These are phyloP conservation scores for Triangularia verruculosa DNA, from an alignment of 2,329 filamentous ascomycete genomes.

Conservation along the genomic window DNA sequence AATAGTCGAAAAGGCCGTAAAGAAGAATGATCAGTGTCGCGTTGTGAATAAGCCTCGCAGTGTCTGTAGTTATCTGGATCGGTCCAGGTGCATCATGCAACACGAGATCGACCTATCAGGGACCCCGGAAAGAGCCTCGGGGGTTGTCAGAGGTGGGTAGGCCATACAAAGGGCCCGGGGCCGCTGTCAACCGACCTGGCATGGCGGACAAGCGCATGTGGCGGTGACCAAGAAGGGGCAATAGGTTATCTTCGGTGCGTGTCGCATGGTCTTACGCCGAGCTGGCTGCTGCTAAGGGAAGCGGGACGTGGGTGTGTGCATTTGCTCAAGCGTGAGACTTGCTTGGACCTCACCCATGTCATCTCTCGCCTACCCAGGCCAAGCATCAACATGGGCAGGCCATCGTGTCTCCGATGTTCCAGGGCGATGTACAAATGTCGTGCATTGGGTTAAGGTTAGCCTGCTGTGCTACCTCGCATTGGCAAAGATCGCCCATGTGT, in stretches of 20 bases:
- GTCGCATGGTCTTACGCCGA: neutral
- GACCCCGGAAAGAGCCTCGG: slow-evolving; percentile 4
- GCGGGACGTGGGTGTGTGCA: neutral
- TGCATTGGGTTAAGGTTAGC: slow-evolving; percentile 18
- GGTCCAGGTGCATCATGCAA: slow-evolving; percentile 1
- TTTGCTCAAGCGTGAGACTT: slow-evolving; percentile 8
- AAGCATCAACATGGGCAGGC: neutral
- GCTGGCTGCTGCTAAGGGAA: neutral
- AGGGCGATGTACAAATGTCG: slow-evolving; percentile 24
- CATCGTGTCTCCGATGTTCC: slow-evolving; percentile 9
- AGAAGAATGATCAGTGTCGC: neutral
- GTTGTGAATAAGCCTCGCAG: neutral
- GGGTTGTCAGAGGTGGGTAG: neutral
- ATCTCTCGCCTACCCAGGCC: neutral
- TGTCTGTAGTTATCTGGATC: neutral
- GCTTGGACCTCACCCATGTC: slow-evolving; percentile 4
- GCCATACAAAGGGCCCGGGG: neutral
- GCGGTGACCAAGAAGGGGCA: neutral
- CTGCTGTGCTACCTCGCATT: slow-evolving; percentile 22
- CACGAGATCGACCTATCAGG: slow-evolving; percentile 11
- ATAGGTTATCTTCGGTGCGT: neutral
- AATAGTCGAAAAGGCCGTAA: neutral
- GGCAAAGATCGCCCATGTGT: slow-evolving; percentile 13
- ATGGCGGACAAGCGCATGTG: neutral
- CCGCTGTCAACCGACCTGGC: neutral